Conservation (phyloP, 768 basidiomycete genomes). For the Lentinula boryana region DNA sequence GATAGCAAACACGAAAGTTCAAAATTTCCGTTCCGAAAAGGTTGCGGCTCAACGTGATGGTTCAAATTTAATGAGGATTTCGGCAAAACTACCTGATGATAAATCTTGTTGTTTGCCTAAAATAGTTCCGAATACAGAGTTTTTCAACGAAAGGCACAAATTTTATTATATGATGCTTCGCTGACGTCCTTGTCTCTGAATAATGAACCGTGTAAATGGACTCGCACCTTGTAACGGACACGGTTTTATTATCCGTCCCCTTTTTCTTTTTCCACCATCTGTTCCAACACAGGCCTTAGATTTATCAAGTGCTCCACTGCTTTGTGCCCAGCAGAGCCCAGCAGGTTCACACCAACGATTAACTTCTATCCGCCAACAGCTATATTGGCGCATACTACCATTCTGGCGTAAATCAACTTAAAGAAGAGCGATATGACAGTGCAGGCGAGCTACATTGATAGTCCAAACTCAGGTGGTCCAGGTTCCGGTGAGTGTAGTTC, state of each 20-base stretch:
- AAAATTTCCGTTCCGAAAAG: too few relatives aligned
- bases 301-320: neutral
- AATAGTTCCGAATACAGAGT: too few relatives aligned
- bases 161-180: neutral
- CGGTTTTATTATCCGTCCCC: neutral
- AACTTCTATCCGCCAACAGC: neutral
- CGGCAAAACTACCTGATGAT: too few relatives aligned
- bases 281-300: neutral
- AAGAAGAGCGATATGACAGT: neutral
- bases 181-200: neutral
- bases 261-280: neutral
- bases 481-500: neutral
- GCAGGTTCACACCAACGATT: neutral
- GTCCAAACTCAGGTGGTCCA: neutral
- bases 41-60: too few relatives aligned
- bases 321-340: too few relatives aligned
- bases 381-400: neutral
- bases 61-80: too few relatives aligned
- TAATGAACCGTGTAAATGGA: neutral
- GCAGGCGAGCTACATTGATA: neutral
- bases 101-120: too few relatives aligned
- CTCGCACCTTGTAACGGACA: neutral
- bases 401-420: neutral
- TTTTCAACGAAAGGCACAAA: too few relatives aligned
- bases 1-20: too few relatives aligned